Conservation (phyloP, 169 alveolate genomes). For the Cyclospora cayetanensis region DNA sequence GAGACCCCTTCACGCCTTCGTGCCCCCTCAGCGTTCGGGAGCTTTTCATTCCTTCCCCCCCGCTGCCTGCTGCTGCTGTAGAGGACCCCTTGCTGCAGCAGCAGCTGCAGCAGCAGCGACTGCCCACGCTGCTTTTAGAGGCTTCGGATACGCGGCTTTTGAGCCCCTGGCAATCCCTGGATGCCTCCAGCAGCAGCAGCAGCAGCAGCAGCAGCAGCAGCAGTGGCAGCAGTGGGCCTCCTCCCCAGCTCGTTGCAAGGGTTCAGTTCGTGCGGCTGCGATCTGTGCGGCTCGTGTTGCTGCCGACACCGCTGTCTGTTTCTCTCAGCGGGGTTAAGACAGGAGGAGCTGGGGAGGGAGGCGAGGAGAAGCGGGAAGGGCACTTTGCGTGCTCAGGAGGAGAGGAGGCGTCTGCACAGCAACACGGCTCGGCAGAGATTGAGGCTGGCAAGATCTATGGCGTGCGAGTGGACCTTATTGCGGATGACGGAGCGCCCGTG, state of each 20-base stretch:
- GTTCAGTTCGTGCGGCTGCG: slow-evolving; percentile 6
- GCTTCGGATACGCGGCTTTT: slow-evolving; percentile 10
- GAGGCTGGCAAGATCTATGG: slow-evolving; percentile 7
- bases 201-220: neutral
- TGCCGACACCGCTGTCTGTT: neutral
- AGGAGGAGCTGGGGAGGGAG: neutral
- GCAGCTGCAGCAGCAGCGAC: slow-evolving; percentile 60
- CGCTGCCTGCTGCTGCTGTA: neutral
- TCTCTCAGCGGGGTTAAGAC: neutral
- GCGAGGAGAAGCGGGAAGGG: neutral
- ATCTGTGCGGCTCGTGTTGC: slow-evolving; percentile 26
- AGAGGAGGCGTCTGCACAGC: neutral
- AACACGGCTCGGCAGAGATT: neutral
- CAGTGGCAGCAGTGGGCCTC: neutral
- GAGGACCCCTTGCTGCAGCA: neutral
- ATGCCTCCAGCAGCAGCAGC: too few species aligned
- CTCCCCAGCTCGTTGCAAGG: slow-evolving; percentile 13
- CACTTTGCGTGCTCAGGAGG: too few species aligned
- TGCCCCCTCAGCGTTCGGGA: slow-evolving; percentile 35
- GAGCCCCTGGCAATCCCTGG: slow-evolving; percentile 35
- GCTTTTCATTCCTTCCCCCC: neutral
- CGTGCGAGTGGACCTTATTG: neutral
- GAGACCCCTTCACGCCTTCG: neutral
- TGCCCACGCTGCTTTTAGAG: slow-evolving; percentile 6
- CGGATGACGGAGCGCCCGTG: neutral